A percentile compares a stretch with the other conserved stretches of the same genome.
These are phyloP conservation scores for Geranium incanum DNA, from an alignment of 441 rosid genomes.

Conservation along the genomic window DNA sequence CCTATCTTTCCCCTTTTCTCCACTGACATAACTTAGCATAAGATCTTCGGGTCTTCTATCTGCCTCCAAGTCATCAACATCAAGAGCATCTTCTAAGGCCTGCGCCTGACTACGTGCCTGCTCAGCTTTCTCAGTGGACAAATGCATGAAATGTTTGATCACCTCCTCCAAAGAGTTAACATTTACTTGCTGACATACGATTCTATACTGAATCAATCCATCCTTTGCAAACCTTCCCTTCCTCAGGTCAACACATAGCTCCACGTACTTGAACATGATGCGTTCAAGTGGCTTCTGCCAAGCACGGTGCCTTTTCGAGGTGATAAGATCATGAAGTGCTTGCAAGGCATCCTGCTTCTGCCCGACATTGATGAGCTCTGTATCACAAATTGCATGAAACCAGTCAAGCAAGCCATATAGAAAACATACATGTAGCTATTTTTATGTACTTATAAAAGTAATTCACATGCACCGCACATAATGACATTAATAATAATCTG, in stretches of 20 bases:
- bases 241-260: conserved; percentile 91
- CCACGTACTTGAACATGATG: conserved; percentile 92
- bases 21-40: conserved; percentile 96
- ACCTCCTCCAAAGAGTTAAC: conserved; percentile 97
- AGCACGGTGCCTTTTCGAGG: conserved; percentile 85
- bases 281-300: conserved; percentile 89
- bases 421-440: not conserved
- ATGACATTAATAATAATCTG: not conserved
- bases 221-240: conserved; percentile 96
- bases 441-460: not conserved
- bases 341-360: conserved; percentile 97
- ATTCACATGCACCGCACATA: not conserved
- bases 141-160: conserved; percentile 88
- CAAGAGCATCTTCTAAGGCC: conserved; percentile 96
- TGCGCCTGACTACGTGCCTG: conserved; percentile 86
- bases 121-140: conserved; percentile 94
- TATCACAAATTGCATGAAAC: conserved; percentile 18
- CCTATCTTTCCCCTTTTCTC: conserved; percentile 97
- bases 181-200: conserved; percentile 93
- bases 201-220: conserved; percentile 88
- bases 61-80: conserved; percentile 98
- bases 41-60: conserved; percentile 94
- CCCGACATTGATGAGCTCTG: conserved; percentile 93
- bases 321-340: conserved; percentile 79
- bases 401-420: not conserved